These are phyloP conservation scores for Saccharum hybrid DNA, from an alignment of 202 grass and related monocot genomes.

Conservation along the genomic window DNA sequence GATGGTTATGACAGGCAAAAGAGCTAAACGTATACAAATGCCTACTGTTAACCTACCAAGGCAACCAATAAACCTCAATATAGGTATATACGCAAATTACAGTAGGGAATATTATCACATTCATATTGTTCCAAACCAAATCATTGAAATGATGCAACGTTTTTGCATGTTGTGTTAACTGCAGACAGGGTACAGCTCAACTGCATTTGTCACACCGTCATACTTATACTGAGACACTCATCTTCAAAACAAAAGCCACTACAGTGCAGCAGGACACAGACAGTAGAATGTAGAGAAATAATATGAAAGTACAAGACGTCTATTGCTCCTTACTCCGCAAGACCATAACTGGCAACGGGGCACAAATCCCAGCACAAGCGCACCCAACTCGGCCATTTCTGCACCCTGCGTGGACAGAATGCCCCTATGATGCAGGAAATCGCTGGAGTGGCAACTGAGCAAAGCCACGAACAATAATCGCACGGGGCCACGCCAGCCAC, in stretches of 20 bases:
- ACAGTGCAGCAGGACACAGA: not conserved
- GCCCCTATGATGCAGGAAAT: not conserved
- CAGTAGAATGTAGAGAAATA: not conserved
- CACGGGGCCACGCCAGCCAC: not conserved
- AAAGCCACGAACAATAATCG: not conserved
- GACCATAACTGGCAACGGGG: not conserved
- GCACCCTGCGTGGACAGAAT: not conserved
- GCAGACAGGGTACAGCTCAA: not conserved
- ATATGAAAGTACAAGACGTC: too few species aligned
- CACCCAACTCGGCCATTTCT: not conserved
- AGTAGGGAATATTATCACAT: not conserved
- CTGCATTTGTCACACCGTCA: not conserved
- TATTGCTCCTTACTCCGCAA: not conserved
- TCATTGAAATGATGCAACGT: not conserved
- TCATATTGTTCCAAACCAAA: not conserved
- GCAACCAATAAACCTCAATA: not conserved
- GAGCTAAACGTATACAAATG: not conserved
- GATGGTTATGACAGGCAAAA: not conserved
- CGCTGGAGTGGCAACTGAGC: too few species aligned
- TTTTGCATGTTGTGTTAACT: not conserved
- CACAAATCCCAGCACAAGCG: not conserved
- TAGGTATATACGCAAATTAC: not conserved
- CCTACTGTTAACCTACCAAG: not conserved
- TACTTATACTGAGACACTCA: not conserved
- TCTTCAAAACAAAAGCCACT: constrained; percentile 8